Evolutionary conservation across 148 eudicot genomes (phyloP).

Genomic region (Rhododendron henanense): DNA sequence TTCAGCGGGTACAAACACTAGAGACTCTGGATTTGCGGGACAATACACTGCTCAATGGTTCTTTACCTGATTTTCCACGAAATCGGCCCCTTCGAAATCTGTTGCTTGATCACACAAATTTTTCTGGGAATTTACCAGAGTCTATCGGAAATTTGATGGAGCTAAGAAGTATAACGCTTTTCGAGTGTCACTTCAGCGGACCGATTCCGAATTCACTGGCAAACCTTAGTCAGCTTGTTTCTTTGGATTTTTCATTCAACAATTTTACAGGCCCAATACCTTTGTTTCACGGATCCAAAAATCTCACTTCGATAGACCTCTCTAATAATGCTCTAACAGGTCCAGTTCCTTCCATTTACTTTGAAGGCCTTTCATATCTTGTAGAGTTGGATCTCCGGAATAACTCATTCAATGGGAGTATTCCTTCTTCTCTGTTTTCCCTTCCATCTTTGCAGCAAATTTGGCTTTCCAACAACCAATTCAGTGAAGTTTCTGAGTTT

Average conservation of each 20-base stretch:
- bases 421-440: slow-evolving; percentile 39
- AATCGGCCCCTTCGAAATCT: slow-evolving; percentile 16
- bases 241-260: slow-evolving; percentile 19
- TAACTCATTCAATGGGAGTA: slow-evolving; percentile 34
- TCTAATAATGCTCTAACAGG: slow-evolving; percentile 20
- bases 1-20: background rate
- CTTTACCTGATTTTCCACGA: slow-evolving; percentile 14
- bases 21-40: slow-evolving; percentile 13
- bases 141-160: slow-evolving; percentile 26
- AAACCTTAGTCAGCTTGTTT: slow-evolving; percentile 25
- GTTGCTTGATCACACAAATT: slow-evolving; percentile 21
- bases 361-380: slow-evolving; percentile 35
- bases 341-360: slow-evolving; percentile 26
- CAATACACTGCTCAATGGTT: slow-evolving; percentile 18
- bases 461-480: slow-evolving; percentile 9
- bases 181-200: slow-evolving; percentile 34
- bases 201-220: slow-evolving; percentile 27
- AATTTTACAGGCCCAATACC: slow-evolving; percentile 26
- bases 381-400: slow-evolving; percentile 19
- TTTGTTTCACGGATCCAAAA: slow-evolving; percentile 8
- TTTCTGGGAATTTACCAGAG: slow-evolving; percentile 28
- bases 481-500: background rate
- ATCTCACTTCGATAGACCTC: too few relatives aligned
- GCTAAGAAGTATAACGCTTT: slow-evolving; percentile 16
- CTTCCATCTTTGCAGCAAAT: slow-evolving; percentile 24